Base-by-base conservation (phyloP, 495 filamentous ascomycete genomes). In the Neurospora sp. region DNA sequence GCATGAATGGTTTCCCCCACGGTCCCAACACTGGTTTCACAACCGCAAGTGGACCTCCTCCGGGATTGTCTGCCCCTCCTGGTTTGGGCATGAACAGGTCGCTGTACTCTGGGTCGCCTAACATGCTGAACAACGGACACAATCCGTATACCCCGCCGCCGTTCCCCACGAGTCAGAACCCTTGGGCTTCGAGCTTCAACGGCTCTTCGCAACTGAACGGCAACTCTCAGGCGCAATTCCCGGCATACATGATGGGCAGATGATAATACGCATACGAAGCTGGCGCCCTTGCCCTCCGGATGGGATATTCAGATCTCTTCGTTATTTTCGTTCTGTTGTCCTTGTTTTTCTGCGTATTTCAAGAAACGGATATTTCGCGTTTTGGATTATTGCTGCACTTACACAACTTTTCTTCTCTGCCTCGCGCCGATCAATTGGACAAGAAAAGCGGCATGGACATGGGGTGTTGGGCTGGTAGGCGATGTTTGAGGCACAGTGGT, bases 11-110 rank as follows among this genome's bases (percentile, higher is more conserved):
- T 9, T 72, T 76, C 44, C 77, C 78, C 41, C 53, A 72, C 38
- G 76, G 82, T n/a, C 74, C 79, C 18, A 76, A 79, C 53, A 85
- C 87, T 72, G 84, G 88, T 72, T 94, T 93, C 78, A 90, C 90
- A 6, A 89, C 90, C 0, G 90, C 91, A 7, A 93, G 84, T 78
- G 91, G 92, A 8, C 92, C 92, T 31, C 92, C 92, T 7, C 92
- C 92, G 0, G 92, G 92, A 0, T 84, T 94, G 45, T 72, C 87
- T 2, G 89, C 88, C 40, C 92, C 92, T 10, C 92, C 92, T 22
- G 91, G 91, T 39, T 84, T 92, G 37, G 82, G 82, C 37, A 81
- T 86, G 69, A 80, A 78, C 74, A 81, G 85, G 6, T 69, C 75
- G 68, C 82, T 38, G 45, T 77, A 76, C 76, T 80, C 74, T 40